Evolutionary conservation across 495 filamentous ascomycete genomes (phyloP), one percentile per base, ranked within the genome.

Genomic region (Penicillium maclennaniae): DNA sequence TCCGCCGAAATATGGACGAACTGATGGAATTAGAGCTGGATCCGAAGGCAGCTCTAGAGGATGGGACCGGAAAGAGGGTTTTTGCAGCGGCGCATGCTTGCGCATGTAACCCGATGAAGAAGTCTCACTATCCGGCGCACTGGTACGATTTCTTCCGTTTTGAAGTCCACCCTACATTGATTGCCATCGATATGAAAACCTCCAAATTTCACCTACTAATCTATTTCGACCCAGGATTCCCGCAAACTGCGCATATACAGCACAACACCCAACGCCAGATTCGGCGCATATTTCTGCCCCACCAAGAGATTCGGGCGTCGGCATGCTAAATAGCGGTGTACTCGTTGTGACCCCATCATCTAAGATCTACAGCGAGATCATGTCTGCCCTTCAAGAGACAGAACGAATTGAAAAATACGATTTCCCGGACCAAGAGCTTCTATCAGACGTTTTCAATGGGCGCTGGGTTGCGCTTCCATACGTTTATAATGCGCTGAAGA

Each of bases 401-500:
- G 67, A 66, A 1, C 72, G 72, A 7, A 65, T 59, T 36, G 59
- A 70, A 52, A 48, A 39, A 9, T 88, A 89, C 60, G 81, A 83
- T 27, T 92, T 92, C 59, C 78, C 87, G 1, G 89, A 93, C 55
- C 89, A 92, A 67, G 79, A 76, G 7, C 69, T 93, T 10, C 75
- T 93, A 7, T 76, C 78, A 0, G 83, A 87, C 51, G 60, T 85
- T 0, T 92, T 87, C 65, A 48, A 51, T 1, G 82, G 78, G 1
- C 73, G 83, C 8, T 93, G 89, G 89, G 82, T 86, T 5, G 65
- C 83, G 12, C 64, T 93, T 47, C 84, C 87, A 17, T 92, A 91
- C 55, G 73, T 82, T 27, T 92, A 91, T 66, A 92, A 93, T 70
- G 88, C 86, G 47, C 69, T 92, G 48, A 91, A 91, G 74, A 89